Conservation (phyloP, 2,329 filamentous ascomycete species). For the Fusarium piperis region DNA sequence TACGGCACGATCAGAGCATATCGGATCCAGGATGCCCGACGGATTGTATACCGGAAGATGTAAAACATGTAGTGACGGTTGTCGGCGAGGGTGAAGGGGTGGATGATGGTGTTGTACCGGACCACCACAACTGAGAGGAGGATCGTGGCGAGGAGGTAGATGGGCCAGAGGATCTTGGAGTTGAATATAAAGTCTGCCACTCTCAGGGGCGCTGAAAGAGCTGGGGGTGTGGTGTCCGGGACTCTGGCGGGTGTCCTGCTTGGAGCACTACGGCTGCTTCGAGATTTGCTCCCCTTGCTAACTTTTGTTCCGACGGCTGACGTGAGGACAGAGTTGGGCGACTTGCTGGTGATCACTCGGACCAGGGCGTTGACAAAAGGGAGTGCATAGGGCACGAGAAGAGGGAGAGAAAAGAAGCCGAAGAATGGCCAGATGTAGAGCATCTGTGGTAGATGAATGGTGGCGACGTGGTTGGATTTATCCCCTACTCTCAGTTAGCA, state of each 20-base stretch:
- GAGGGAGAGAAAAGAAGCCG: slow-evolving; percentile 86
- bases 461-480: slow-evolving; percentile 92
- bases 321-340: neutral
- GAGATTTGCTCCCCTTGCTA: neutral
- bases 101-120: slow-evolving; percentile 88
- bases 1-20: slow-evolving; percentile 78
- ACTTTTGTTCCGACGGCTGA: neutral
- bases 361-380: slow-evolving; percentile 41
- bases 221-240: neutral
- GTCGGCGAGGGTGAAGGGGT: slow-evolving; percentile 95
- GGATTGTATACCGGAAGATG: slow-evolving; percentile 85
- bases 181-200: slow-evolving; percentile 37
- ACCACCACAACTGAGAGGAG: slow-evolving; percentile 61
- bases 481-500: slow-evolving; percentile 69
- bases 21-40: slow-evolving; percentile 69
- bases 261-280: neutral
- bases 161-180: slow-evolving; percentile 48
- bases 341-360: neutral
- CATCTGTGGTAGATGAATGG: slow-evolving; percentile 89
- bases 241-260: neutral
- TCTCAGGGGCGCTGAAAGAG: slow-evolving; percentile 21
- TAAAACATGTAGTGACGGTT: slow-evolving; percentile 99
- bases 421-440: slow-evolving; percentile 95
- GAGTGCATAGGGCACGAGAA: slow-evolving; percentile 67
- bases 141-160: slow-evolving; percentile 50